phyloP scores from a whole-genome alignment of 345 rosid genomes.

The Stellera chamaejasme region DNA sequence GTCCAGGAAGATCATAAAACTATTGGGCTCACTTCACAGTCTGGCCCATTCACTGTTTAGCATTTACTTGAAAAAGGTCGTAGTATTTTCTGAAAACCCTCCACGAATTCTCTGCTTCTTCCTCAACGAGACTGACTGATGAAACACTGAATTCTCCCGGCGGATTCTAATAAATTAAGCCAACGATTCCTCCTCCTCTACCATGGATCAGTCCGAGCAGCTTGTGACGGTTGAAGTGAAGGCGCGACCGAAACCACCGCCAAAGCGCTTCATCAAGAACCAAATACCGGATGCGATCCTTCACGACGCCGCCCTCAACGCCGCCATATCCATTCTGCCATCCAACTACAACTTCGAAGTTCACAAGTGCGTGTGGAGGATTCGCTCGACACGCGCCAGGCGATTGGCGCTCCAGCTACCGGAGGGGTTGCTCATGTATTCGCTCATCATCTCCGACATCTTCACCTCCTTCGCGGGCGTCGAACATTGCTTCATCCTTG shows the following conservation, averaged over 20 bases:
- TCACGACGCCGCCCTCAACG: conserved; percentile 58
- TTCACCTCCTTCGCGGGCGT: conserved; percentile 62
- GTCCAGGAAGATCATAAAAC: no score
- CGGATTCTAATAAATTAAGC: no score
- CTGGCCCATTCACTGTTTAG: no score
- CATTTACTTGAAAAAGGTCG: no score
- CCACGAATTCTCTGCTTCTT: no score
- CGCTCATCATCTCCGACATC: conserved; percentile 81
- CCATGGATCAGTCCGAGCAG: no score
- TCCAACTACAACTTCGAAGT: conserved; percentile 77
- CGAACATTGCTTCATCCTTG: conserved; percentile 68
- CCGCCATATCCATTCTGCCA: conserved; percentile 73
- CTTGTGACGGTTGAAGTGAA: no score
- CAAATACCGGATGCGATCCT: conserved; percentile 89
- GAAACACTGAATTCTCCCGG: no score
- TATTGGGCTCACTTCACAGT: no score
- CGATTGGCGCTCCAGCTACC: conserved; percentile 87
- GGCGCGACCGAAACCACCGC: conserved; percentile 31
- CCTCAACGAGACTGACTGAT: no score
- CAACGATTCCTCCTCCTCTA: no score
- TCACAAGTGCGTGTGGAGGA: conserved; percentile 80
- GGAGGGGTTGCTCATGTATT: conserved; percentile 86
- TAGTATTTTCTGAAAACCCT: no score
- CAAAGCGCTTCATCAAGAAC: conserved; percentile 77
- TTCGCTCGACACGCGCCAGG: conserved; percentile 47